phyloP scores from a whole-genome alignment of 2,329 filamentous ascomycete genomes.

The Beauveria medogensis region DNA sequence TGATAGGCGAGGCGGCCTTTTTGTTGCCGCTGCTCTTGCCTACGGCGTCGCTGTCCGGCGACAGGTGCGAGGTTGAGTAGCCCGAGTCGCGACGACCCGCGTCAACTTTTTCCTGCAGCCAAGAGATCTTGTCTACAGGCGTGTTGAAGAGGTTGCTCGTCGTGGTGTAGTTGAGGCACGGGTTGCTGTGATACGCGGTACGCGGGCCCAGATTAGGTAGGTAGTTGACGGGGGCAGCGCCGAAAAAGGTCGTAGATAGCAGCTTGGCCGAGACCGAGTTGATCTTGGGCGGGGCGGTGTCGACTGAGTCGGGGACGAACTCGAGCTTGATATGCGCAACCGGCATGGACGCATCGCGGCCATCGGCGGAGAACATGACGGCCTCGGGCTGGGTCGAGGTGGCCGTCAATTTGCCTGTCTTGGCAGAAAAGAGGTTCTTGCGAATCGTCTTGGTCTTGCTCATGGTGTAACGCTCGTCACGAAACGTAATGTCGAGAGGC shows the following conservation, averaged over 20 bases:
- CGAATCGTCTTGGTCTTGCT: conserved; percentile 44
- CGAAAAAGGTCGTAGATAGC: conserved; percentile 44
- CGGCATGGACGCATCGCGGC: conserved; percentile 33
- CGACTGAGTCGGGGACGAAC: conserved; percentile 37
- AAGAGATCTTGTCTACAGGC: conserved; percentile 28
- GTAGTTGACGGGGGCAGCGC: conserved; percentile 33
- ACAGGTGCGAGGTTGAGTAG: conserved; percentile 37
- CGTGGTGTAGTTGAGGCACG: conserved; percentile 38
- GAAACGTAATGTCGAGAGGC: conserved; percentile 39
- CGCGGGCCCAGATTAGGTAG: conserved; percentile 45
- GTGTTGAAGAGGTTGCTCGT: conserved; percentile 33
- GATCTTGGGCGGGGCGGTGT: conserved; percentile 39
- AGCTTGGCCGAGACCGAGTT: conserved; percentile 43
- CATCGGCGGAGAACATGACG: conserved; percentile 43
- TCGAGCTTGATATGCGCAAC: conserved; percentile 36
- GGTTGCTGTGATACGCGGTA: conserved; percentile 30
- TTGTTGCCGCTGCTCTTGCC: conserved; percentile 18
- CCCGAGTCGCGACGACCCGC: conserved; percentile 42
- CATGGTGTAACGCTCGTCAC: conserved; percentile 42
- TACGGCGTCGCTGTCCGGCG: conserved; percentile 28
- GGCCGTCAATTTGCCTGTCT: conserved; percentile 41
- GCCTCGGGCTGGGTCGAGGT: conserved; percentile 39
- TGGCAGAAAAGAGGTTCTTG: conserved; percentile 43
- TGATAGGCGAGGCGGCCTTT: conserved; percentile 24
- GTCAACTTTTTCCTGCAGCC: conserved; percentile 30